phyloP scores from a whole-genome alignment of 768 basidiomycete genomes.

The Lactarius pseudohatsudake region DNA sequence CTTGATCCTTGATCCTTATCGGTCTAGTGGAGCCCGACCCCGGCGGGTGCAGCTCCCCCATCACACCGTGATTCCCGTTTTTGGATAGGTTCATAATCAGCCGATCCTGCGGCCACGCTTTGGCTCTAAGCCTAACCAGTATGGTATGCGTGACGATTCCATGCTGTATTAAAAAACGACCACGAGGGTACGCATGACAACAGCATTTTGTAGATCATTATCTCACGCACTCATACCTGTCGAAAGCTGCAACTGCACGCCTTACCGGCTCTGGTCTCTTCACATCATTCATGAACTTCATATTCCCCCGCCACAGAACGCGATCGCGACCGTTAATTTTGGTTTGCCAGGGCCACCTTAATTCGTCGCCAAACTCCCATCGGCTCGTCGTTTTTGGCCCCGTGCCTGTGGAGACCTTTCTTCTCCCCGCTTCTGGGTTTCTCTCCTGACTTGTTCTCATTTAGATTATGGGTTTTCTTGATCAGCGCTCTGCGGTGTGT shows the following conservation, averaged over 20 bases:
- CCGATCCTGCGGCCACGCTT: conserved; percentile 1
- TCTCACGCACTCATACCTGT: conserved; percentile 1
- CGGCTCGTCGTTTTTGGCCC: background rate
- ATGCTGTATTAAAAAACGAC: conserved; percentile 3
- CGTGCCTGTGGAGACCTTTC: background rate
- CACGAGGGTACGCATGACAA: conserved; percentile 26
- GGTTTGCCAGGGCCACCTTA: conserved; percentile 14
- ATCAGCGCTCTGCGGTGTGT: background rate
- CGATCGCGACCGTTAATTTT: conserved; percentile 12
- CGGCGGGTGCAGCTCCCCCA: conserved; percentile 7
- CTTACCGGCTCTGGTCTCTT: conserved; percentile 21
- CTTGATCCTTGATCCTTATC: conserved; percentile 26
- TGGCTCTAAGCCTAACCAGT: background rate
- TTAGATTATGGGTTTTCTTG: conserved; percentile 2
- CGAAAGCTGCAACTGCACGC: background rate
- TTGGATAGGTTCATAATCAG: conserved; percentile 6
- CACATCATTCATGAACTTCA: conserved; percentile 15
- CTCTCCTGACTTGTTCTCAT: background rate
- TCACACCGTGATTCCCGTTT: conserved; percentile 20
- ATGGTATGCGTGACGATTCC: conserved; percentile 9
- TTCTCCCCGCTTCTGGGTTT: background rate
- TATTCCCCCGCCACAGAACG: conserved; percentile 10
- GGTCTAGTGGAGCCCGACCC: background rate
- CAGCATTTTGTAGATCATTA: conserved; percentile 23
- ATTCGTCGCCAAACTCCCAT: background rate